Base-by-base conservation (phyloP, 2,329 filamentous ascomycete genomes). In the Beauveria varroae region DNA sequence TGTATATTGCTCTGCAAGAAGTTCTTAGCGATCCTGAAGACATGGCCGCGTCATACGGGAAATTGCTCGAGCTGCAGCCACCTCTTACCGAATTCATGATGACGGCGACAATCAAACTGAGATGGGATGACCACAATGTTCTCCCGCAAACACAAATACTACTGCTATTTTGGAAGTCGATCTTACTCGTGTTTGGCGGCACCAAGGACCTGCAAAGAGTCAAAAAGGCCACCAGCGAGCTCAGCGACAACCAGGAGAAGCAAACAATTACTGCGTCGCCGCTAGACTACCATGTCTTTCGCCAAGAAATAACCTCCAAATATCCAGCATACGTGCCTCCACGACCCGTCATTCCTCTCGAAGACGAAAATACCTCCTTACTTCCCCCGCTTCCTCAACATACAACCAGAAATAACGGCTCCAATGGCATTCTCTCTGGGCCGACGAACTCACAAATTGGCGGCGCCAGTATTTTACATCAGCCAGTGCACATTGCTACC, bases 401-500 rank as follows among this genome's bases (percentile, higher is more conserved):
- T 63, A 82, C 87, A 1, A 85, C 82, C 43, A 80, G 86, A 64
- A 79, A 80, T 62, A 85, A 81, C 64, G 80, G 81, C 16, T 77
- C 81, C 1, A 86, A 82, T 65, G 86, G 87, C 14, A 84, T 89
- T 51, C 78, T 89, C 40, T 81, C 83, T 7, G 77, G 73, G 3
- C 81, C 81, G 3, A 76, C 82, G 0, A 82, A 81, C 60, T 71
- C 75, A 12, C 84, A 84, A 63, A 81, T 72, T 57, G 84, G 79
- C 61, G 85, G 87, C 64, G 80, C 84, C 9, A 97, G 93, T 0
- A 98, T 99, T 68, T 82, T 99, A 28, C 87, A 98, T 71, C 93
- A 98, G 69, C 91, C 95, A 6, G 93, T 99, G 6, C 95, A 99
- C 73, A 99, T 99, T 67, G 95, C 95, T n/a, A 99, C 95, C 1